phyloP scores from a whole-genome alignment of 2,329 filamentous ascomycete genomes.

The Dactylonectria estremocensis region DNA sequence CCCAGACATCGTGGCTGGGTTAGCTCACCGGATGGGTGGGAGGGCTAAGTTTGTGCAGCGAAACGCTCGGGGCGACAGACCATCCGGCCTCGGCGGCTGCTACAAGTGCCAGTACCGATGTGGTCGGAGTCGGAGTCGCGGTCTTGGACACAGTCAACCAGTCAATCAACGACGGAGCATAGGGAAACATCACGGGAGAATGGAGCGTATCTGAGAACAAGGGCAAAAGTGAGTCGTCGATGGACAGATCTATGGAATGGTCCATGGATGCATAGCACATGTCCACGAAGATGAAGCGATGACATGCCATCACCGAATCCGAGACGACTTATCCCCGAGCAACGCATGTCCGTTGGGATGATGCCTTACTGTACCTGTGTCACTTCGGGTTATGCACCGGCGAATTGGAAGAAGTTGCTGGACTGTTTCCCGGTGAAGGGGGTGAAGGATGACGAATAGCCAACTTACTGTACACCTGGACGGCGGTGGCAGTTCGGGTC shows the following conservation, averaged over 20 bases:
- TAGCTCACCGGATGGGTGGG: not conserved
- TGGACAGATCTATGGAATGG: not conserved
- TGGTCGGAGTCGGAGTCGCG: not conserved
- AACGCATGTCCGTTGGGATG: not conserved
- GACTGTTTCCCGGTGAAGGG: not conserved
- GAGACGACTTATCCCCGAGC: not conserved
- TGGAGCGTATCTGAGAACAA: not conserved
- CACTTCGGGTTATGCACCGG: not conserved
- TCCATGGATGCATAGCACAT: not conserved
- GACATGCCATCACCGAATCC: not conserved
- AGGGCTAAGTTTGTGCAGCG: not conserved
- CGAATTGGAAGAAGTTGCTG: not conserved
- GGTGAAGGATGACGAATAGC: not conserved
- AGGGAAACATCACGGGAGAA: not conserved
- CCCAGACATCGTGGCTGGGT: not conserved
- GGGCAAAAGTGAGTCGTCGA: too few relatives aligned
- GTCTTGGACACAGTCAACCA: not conserved
- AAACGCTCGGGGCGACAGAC: not conserved
- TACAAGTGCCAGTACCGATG: not conserved
- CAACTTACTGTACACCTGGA: not conserved
- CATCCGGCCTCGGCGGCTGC: slow-evolving; percentile 1
- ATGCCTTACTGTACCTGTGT: not conserved
- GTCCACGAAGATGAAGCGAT: not conserved
- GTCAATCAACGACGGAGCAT: not conserved
- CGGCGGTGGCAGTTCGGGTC: not conserved